phyloP scores from a whole-genome alignment of 495 filamentous ascomycete species.

The Hypoxylon fuscum region DNA sequence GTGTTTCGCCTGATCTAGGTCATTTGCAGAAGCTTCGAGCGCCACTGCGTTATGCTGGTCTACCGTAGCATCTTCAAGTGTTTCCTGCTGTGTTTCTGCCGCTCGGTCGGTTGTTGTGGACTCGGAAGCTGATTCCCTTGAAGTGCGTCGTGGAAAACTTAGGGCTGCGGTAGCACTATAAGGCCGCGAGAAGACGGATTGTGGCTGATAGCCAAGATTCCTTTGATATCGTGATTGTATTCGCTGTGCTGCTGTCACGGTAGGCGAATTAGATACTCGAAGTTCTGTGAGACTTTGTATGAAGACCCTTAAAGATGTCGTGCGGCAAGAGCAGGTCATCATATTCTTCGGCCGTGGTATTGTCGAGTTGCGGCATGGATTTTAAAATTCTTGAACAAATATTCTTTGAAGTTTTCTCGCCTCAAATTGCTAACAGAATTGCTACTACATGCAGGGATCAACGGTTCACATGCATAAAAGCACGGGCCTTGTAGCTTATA shows the following conservation, averaged over 20 bases:
- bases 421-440: not conserved
- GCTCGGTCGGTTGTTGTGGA: not conserved
- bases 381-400: not conserved
- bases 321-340: conserved; percentile 61
- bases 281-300: conserved; percentile 57
- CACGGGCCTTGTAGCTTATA: not conserved
- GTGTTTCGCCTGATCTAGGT: conserved; percentile 21
- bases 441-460: not conserved
- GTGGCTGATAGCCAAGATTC: conserved; percentile 3
- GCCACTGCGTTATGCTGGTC: not conserved
- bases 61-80: conserved; percentile 5
- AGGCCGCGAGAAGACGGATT: conserved; percentile 4
- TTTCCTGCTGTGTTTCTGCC: not conserved
- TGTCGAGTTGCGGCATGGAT: not conserved
- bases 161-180: conserved; percentile 22
- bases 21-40: conserved; percentile 6
- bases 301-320: conserved; percentile 57
- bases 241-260: conserved; percentile 5
- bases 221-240: conserved; percentile 18
- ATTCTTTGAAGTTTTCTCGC: conserved; percentile 12
- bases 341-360: conserved; percentile 22
- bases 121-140: not conserved
- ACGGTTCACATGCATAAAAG: not conserved
- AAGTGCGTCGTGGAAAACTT: conserved; percentile 9
- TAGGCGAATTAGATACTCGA: conserved; percentile 41